phyloP scores from a whole-genome alignment of 495 filamentous ascomycete species.

The Penicillium lagena region DNA sequence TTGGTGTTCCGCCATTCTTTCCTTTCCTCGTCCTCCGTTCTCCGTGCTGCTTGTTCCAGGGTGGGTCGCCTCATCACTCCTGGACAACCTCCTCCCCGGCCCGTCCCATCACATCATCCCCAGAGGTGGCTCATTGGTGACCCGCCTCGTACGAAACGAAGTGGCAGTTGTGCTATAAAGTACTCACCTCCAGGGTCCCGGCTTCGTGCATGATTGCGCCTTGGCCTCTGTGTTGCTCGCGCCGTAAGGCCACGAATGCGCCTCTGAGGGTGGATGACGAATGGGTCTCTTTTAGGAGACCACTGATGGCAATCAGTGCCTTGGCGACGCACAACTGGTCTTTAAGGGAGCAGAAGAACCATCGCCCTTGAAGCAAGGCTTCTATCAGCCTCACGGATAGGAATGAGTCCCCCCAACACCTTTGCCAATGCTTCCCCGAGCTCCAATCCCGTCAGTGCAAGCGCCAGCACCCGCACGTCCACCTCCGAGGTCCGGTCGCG shows the following conservation, averaged over 20 bases:
- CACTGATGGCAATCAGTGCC: conserved; percentile 38
- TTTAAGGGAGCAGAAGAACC: conserved; percentile 19
- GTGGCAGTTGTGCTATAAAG: too few species aligned
- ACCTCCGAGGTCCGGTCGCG: conserved; percentile 37
- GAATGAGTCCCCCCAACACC: conserved; percentile 42
- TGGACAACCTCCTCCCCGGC: conserved; percentile 14
- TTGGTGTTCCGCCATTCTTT: background rate
- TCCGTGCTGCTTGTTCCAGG: background rate
- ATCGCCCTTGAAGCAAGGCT: conserved; percentile 8
- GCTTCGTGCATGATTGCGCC: conserved; percentile 3
- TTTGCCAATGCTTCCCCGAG: conserved; percentile 32
- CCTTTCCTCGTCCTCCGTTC: background rate
- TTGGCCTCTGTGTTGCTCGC: background rate
- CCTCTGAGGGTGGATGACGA: conserved; percentile 33
- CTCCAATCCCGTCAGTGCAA: conserved; percentile 26
- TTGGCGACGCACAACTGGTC: conserved; percentile 25
- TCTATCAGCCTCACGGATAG: conserved; percentile 18
- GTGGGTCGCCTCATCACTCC: conserved; percentile 14
- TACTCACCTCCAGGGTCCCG: too few species aligned
- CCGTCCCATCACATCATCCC: conserved; percentile 2
- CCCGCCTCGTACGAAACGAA: too few species aligned
- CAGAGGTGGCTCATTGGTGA: background rate
- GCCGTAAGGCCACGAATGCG: conserved; percentile 29
- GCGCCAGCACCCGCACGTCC: conserved; percentile 26
- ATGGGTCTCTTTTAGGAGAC: conserved; percentile 36